These are phyloP conservation scores for Scheffersomyces stipitis DNA, from an alignment of 805 yeast species.

Conservation along the genomic window DNA sequence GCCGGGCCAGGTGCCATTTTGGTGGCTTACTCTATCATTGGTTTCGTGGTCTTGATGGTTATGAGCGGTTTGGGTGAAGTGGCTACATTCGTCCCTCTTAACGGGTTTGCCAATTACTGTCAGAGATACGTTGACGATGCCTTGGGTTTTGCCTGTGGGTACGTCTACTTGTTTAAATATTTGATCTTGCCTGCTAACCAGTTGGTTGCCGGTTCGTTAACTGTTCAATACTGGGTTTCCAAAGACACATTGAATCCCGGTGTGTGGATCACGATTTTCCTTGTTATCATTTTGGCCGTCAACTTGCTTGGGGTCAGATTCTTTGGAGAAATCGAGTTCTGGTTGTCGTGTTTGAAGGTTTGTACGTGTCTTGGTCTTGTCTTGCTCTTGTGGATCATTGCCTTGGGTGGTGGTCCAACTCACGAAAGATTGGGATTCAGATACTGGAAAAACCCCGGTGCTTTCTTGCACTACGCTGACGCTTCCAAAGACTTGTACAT, in stretches of 20 bases:
- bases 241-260: conserved; percentile 52
- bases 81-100: conserved; percentile 66
- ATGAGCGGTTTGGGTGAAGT: conserved; percentile 71
- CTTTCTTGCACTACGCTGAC: conserved; percentile 52
- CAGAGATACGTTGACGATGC: conserved; percentile 65
- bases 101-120: conserved; percentile 66
- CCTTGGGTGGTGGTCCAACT: conserved; percentile 77
- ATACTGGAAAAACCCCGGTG: conserved; percentile 71
- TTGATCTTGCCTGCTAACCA: conserved; percentile 61
- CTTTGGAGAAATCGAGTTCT: conserved; percentile 39
- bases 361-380: conserved; percentile 67
- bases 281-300: conserved; percentile 40
- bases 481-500: conserved; percentile 31
- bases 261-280: conserved; percentile 53
- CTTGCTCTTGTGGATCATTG: conserved; percentile 58
- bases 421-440: conserved; percentile 74
- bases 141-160: conserved; percentile 68
- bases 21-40: conserved; percentile 67
- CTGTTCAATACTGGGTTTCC: conserved; percentile 54
- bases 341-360: conserved; percentile 66
- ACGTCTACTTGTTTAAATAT: conserved; percentile 57
- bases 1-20: conserved; percentile 72
- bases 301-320: conserved; percentile 51
- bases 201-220: conserved; percentile 59
- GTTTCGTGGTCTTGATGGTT: conserved; percentile 67